These are phyloP conservation scores for Diaporthe australafricana DNA, from an alignment of 2,329 filamentous ascomycete species.

Conservation along the genomic window DNA sequence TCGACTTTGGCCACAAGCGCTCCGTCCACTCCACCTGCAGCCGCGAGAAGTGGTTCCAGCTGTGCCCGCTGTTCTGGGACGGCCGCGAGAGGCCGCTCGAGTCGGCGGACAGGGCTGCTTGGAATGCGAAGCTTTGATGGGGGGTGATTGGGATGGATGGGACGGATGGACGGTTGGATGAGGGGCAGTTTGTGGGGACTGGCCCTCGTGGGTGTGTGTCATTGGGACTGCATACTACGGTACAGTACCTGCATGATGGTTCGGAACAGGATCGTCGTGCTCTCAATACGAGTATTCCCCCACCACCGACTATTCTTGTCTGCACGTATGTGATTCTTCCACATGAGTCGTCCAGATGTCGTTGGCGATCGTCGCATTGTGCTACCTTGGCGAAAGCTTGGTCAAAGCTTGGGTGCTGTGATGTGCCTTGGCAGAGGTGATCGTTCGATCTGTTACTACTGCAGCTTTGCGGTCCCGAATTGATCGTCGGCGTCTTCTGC, in stretches of 20 bases:
- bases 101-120: slow-evolving; percentile 56
- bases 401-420: not conserved
- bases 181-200: too few species aligned
- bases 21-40: slow-evolving; percentile 50
- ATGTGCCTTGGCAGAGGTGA: slow-evolving; percentile 3
- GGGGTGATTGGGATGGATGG: too few species aligned
- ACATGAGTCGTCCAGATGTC: not conserved
- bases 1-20: slow-evolving; percentile 53
- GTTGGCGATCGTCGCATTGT: not conserved
- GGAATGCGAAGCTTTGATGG: slow-evolving; percentile 58
- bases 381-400: slow-evolving; percentile 19
- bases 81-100: slow-evolving; percentile 56
- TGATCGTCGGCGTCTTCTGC: too few species aligned
- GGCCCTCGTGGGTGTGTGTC: too few species aligned
- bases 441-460: too few species aligned
- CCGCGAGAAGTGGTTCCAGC: slow-evolving; percentile 54
- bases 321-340: too few species aligned
- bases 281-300: not conserved
- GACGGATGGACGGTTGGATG: too few species aligned
- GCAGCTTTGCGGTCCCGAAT: too few species aligned
- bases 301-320: too few species aligned
- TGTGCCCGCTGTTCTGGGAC: slow-evolving; percentile 62
- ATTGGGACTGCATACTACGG: too few species aligned
- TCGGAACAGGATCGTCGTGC: not conserved
- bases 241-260: too few species aligned